Percentiles rank a stretch among this genome's conserved stretches.
These are phyloP conservation scores for Berberis thunbergii DNA, from an alignment of 164 flowering plant species.

Conservation along the genomic window DNA sequence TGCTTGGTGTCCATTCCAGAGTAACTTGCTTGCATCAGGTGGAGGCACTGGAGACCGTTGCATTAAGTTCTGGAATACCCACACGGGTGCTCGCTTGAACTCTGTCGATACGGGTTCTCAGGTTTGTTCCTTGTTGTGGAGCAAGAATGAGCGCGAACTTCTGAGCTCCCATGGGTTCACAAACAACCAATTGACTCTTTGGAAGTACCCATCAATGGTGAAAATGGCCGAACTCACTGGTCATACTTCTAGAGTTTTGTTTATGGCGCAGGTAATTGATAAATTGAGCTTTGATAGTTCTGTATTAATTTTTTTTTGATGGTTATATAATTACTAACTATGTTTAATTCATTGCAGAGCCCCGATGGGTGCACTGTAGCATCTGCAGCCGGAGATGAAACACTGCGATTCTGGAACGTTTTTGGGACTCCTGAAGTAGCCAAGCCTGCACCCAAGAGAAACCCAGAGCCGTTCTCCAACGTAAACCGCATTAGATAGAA, in stretches of 20 bases:
- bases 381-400: slow-evolving; percentile 49
- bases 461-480: slow-evolving; percentile 41
- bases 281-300: not conserved
- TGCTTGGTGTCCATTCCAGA: slow-evolving; percentile 69
- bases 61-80: slow-evolving; percentile 64
- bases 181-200: slow-evolving; percentile 52
- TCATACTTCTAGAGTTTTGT: slow-evolving; percentile 62
- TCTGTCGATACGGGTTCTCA: slow-evolving; percentile 63
- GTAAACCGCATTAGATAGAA: slow-evolving; percentile 32
- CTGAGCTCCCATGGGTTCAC: slow-evolving; percentile 60
- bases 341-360: slow-evolving; percentile 20
- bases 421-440: slow-evolving; percentile 38
- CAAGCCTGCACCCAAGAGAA: slow-evolving; percentile 24
- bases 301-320: not conserved
- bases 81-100: slow-evolving; percentile 58
- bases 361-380: slow-evolving; percentile 58
- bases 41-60: slow-evolving; percentile 55
- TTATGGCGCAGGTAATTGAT: slow-evolving; percentile 51
- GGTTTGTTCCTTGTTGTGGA: slow-evolving; percentile 59
- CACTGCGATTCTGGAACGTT: slow-evolving; percentile 46
- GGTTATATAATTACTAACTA: not conserved
- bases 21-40: slow-evolving; percentile 51
- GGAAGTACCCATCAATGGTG: slow-evolving; percentile 72
- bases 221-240: slow-evolving; percentile 59
- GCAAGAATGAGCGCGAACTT: slow-evolving; percentile 48